phyloP scores from a whole-genome alignment of 1,284 basidiomycete genomes.

The Sanguinoderma infundibulare region DNA sequence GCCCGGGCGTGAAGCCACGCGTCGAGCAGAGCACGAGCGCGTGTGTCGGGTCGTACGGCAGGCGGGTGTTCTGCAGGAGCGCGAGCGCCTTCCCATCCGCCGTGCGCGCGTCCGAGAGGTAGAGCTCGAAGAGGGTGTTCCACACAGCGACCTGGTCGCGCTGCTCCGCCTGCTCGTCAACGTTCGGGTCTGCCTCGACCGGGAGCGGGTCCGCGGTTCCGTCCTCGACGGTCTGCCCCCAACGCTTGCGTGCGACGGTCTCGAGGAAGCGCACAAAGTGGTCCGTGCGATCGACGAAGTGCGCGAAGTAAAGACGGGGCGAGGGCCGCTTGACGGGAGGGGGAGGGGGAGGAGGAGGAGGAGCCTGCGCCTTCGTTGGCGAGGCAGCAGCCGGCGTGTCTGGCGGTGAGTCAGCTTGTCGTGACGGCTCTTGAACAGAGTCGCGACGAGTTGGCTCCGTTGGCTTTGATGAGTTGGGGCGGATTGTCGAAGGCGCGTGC shows the following conservation, averaged over 20 bases:
- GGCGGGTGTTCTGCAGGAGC: slow-evolving; percentile 60
- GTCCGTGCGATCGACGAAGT: slow-evolving; percentile 89
- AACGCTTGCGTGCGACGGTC: slow-evolving; percentile 80
- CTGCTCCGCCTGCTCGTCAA: slow-evolving; percentile 60
- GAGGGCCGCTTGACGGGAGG: slow-evolving; percentile 66
- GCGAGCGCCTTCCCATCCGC: slow-evolving; percentile 63
- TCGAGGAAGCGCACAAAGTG: slow-evolving; percentile 91
- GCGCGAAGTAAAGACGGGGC: slow-evolving; percentile 89
- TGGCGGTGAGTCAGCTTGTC: slow-evolving; percentile 35
- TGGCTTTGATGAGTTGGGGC: slow-evolving; percentile 49
- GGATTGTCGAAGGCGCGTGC: slow-evolving; percentile 46
- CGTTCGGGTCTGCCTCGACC: slow-evolving; percentile 31
- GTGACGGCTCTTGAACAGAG: slow-evolving; percentile 40
- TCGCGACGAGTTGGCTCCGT: slow-evolving; percentile 44
- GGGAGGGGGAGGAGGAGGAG: too few species aligned
- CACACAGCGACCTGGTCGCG: slow-evolving; percentile 88
- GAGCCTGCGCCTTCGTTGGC: slow-evolving; percentile 32
- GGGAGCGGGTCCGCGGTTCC: slow-evolving; percentile 8
- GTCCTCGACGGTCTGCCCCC: slow-evolving; percentile 75
- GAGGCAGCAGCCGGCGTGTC: slow-evolving; percentile 28
- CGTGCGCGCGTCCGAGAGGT: slow-evolving; percentile 62
- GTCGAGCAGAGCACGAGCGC: slow-evolving; percentile 93
- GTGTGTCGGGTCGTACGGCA: slow-evolving; percentile 91
- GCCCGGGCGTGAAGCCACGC: slow-evolving; percentile 79
- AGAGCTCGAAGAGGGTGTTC: slow-evolving; percentile 96